Conservation (phyloP, 768 basidiomycete species). For the Chalciporus pseudorubinellus region DNA sequence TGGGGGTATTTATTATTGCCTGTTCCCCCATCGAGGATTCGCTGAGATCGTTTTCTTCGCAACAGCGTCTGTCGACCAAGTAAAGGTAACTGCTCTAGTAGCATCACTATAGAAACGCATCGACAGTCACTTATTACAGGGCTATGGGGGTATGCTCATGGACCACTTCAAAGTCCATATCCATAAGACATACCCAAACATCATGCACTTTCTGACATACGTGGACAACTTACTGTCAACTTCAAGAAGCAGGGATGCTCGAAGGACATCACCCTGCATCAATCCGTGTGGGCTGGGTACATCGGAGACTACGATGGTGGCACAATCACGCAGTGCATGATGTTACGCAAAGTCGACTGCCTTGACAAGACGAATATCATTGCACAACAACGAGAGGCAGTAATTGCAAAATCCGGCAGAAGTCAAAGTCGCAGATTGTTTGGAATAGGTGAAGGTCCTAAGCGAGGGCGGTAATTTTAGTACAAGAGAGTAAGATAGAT, state of each 20-base stretch:
- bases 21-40: slow-evolving; percentile 91
- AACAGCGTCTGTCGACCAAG: slow-evolving; percentile 93
- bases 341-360: slow-evolving; percentile 92
- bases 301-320: slow-evolving; percentile 99
- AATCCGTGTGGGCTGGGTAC: slow-evolving; percentile 94
- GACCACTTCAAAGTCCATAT: slow-evolving; percentile 97
- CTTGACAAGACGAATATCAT: slow-evolving; percentile 75
- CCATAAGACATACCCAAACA: slow-evolving; percentile 73
- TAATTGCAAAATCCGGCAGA: slow-evolving; percentile 81
- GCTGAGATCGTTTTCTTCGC: slow-evolving; percentile 99
- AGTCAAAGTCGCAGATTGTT: slow-evolving; percentile 83
- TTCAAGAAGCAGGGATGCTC: slow-evolving; percentile 99
- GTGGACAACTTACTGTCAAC: slow-evolving; percentile 98
- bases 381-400: slow-evolving; percentile 81
- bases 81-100: slow-evolving; percentile 62
- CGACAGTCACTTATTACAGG: slow-evolving; percentile 45
- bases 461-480: no score
- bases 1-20: slow-evolving; percentile 95
- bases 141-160: slow-evolving; percentile 98
- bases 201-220: slow-evolving; percentile 96
- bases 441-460: no score
- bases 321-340: slow-evolving; percentile 97
- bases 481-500: background rate
- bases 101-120: background rate
- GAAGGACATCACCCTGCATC: slow-evolving; percentile 91